A percentile compares a stretch with the other conserved stretches of the same genome.
Conservation (phyloP, 202 grass and related monocot species). For the Brachypodium distachyon region DNA sequence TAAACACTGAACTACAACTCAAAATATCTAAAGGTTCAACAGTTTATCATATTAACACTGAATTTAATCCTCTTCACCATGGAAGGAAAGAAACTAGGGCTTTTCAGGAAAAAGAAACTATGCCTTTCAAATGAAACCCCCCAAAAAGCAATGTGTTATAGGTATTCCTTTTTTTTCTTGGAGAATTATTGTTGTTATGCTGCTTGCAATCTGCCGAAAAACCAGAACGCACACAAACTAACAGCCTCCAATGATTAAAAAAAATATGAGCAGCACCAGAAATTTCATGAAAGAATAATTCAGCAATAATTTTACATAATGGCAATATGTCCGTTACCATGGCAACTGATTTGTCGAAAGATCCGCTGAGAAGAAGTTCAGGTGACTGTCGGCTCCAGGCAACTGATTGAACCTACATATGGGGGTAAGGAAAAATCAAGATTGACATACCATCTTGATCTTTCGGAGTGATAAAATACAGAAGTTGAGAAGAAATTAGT, state of each 20-base stretch:
- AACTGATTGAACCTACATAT: conserved; percentile 74
- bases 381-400: conserved; percentile 61
- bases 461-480: not conserved
- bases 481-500: conserved; percentile 2
- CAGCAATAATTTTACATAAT: not conserved
- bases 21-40: not conserved
- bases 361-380: conserved; percentile 89
- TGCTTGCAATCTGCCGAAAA: not conserved
- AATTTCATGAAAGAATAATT: not conserved
- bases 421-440: not conserved
- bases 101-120: not conserved
- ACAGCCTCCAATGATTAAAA: not conserved
- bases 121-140: not conserved
- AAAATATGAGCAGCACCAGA: not conserved
- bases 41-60: not conserved
- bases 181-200: no score
- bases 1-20: not conserved
- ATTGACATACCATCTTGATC: not conserved
- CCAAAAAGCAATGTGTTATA: not conserved
- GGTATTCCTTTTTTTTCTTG: no score
- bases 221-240: not conserved
- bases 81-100: not conserved
- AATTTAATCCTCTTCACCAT: not conserved
- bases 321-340: conserved; percentile 42
- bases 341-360: conserved; percentile 79